Percentiles rank a stretch among this genome's conserved stretches.
Evolutionary conservation across 2,329 filamentous ascomycete genomes (phyloP).

Genomic region (Bipolaris cookei): DNA sequence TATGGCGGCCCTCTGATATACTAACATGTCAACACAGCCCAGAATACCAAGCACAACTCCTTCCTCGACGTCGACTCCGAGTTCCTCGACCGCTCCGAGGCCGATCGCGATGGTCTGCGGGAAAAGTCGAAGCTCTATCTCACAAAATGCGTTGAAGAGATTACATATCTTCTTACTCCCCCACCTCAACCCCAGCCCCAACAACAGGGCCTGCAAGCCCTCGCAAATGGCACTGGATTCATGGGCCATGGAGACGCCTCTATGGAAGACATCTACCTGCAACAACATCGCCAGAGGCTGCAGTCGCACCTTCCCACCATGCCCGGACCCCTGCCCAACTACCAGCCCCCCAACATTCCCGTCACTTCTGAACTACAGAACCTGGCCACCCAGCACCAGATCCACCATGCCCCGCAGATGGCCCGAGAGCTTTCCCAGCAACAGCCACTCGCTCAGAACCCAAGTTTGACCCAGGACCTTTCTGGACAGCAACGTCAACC

Average conservation of each 20-base stretch:
- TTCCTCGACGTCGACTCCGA: constrained; percentile 59
- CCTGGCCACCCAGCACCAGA: constrained; percentile 46
- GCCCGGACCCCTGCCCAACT: constrained; percentile 60
- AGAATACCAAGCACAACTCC: constrained; percentile 56
- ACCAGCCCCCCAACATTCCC: constrained; percentile 63
- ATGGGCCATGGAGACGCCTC: constrained; percentile 60
- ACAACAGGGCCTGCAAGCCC: constrained; percentile 48
- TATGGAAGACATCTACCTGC: constrained; percentile 65
- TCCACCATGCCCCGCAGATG: constrained; percentile 53
- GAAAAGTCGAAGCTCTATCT: constrained; percentile 69
- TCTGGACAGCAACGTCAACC: constrained; percentile 46
- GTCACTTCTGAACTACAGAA: constrained; percentile 51
- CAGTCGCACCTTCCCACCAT: constrained; percentile 51
- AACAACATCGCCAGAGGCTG: constrained; percentile 63
- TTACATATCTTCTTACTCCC: constrained; percentile 72
- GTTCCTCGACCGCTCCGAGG: constrained; percentile 52
- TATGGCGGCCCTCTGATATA: background rate
- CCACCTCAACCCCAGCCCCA: constrained; percentile 65
- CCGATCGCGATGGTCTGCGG: constrained; percentile 63
- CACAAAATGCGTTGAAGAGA: constrained; percentile 70
- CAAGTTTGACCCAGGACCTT: constrained; percentile 39
- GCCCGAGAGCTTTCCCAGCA: constrained; percentile 53
- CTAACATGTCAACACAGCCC: constrained; percentile 49
- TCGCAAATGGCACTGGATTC: constrained; percentile 50
- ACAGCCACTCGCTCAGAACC: constrained; percentile 49